Conservation (phyloP, 2,329 filamentous ascomycete species). For the Colletotrichum tamarilloi region DNA sequence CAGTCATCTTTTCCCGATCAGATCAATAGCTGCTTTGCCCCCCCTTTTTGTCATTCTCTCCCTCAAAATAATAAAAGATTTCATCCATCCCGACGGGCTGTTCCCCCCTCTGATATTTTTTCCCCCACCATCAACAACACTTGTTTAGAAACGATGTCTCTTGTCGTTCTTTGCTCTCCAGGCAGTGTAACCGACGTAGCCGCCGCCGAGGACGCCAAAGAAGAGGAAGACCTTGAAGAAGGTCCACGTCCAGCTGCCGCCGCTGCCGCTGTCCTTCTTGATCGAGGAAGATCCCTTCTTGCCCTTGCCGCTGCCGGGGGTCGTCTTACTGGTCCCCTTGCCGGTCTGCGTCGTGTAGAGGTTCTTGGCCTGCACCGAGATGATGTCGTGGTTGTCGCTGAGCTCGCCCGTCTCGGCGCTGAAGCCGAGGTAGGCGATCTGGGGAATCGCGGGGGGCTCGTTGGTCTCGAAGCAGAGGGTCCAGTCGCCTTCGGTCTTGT, state of each 20-base stretch:
- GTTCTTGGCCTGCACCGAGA: constrained; percentile 87
- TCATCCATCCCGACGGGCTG: background rate
- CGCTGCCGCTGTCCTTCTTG: constrained; percentile 55
- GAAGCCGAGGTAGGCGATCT: constrained; percentile 80
- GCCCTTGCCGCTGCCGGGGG: constrained; percentile 38
- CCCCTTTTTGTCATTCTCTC: background rate
- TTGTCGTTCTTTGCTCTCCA: constrained; percentile 77
- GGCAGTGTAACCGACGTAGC: constrained; percentile 86
- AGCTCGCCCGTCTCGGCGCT: constrained; percentile 95
- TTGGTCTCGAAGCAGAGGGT: constrained; percentile 85
- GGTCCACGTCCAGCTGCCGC: constrained; percentile 69
- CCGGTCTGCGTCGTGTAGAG: constrained; percentile 73
- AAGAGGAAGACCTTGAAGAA: constrained; percentile 87
- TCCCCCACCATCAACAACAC: background rate
- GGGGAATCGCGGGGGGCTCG: constrained; percentile 80
- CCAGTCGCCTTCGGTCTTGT: constrained; percentile 92
- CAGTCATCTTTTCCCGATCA: constrained; percentile 9
- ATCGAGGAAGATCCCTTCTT: constrained; percentile 47
- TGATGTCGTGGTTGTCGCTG: constrained; percentile 97
- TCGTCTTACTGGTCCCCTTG: constrained; percentile 47
- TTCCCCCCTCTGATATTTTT: background rate
- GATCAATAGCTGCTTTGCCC: background rate
- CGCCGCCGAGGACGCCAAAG: constrained; percentile 75
- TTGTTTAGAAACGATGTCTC: constrained; percentile 65
- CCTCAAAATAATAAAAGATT: background rate